A percentile compares a stretch with the other conserved stretches of the same genome.
phyloP scores from a whole-genome alignment of 2,329 filamentous ascomycete species.

The Pezicula rhizophila region DNA sequence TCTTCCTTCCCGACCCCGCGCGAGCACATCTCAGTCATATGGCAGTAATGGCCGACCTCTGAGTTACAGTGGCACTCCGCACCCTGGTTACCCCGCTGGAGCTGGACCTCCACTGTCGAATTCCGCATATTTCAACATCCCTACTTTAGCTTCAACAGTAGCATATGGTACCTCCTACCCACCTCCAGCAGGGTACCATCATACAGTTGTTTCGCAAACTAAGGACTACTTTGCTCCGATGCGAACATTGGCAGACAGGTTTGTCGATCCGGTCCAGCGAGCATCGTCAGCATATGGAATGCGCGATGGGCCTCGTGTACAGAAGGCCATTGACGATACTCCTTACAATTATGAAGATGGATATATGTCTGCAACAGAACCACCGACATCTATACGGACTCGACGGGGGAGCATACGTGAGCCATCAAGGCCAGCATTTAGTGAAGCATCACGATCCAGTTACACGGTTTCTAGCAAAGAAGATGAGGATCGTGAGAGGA shows the following conservation, averaged over 20 bases:
- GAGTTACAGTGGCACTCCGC: conserved; percentile 11
- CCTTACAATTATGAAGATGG: conserved; percentile 18
- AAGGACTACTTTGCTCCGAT: conserved; percentile 9
- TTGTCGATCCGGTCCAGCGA: conserved; percentile 11
- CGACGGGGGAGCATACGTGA: conserved; percentile 16
- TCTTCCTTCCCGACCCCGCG: conserved; percentile 19
- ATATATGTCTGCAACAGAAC: conserved; percentile 19
- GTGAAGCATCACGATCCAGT: too few relatives aligned
- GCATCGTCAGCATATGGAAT: conserved; percentile 15
- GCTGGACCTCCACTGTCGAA: conserved; percentile 19
- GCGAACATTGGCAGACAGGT: conserved; percentile 13
- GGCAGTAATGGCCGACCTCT: conserved; percentile 10
- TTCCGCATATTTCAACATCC: conserved; percentile 16
- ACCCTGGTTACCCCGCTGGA: neutral
- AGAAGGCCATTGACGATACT: conserved; percentile 3
- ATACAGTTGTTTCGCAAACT: neutral
- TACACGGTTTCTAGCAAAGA: conserved; percentile 9
- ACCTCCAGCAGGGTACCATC: neutral
- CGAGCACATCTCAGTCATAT: conserved; percentile 16
- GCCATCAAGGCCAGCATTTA: conserved; percentile 8
- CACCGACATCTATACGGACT: conserved; percentile 10
- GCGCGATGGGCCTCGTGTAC: conserved; percentile 4
- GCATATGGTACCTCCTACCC: conserved; percentile 11
- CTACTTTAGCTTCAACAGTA: conserved; percentile 5
- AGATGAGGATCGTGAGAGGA: conserved; percentile 16